phyloP scores from a whole-genome alignment of 2,329 filamentous ascomycete species.

The Aspergillus ochraceoroseus region DNA sequence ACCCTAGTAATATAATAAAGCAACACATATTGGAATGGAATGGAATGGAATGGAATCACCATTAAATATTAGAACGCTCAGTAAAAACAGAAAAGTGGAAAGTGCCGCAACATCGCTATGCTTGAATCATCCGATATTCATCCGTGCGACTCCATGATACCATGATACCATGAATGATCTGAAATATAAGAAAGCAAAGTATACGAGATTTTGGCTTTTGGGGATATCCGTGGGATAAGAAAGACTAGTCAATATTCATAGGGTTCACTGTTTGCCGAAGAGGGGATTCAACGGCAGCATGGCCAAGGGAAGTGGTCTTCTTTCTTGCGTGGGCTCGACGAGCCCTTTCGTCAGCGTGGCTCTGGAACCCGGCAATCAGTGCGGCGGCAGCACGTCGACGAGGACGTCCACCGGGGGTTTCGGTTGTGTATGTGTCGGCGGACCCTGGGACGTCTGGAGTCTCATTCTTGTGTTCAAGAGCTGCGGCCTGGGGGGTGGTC shows the following conservation, averaged over 20 bases:
- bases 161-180: too few species aligned
- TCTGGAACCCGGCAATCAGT: constrained; percentile 21
- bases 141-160: too few species aligned
- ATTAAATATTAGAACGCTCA: too few species aligned
- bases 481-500: constrained; percentile 5
- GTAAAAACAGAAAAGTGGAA: too few species aligned
- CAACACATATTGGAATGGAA: background rate
- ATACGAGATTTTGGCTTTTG: too few species aligned
- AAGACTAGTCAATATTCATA: background rate
- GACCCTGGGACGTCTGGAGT: constrained; percentile 2
- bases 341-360: constrained; percentile 20
- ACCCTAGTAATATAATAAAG: too few species aligned
- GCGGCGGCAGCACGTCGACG: constrained; percentile 23
- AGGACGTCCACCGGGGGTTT: constrained; percentile 21
- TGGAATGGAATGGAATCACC: too few species aligned
- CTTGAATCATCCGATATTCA: background rate
- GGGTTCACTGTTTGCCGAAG: background rate
- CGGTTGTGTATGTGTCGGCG: constrained; percentile 1
- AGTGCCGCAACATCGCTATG: too few species aligned
- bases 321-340: constrained; percentile 18
- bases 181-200: background rate
- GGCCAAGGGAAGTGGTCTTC: constrained; percentile 5
- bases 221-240: background rate
- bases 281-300: constrained; percentile 7
- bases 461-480: background rate